Evolutionary conservation across 306 rosid genomes (phyloP), one percentile per base, ranked within the genome.

Genomic region (Cucumis hystrix): DNA sequence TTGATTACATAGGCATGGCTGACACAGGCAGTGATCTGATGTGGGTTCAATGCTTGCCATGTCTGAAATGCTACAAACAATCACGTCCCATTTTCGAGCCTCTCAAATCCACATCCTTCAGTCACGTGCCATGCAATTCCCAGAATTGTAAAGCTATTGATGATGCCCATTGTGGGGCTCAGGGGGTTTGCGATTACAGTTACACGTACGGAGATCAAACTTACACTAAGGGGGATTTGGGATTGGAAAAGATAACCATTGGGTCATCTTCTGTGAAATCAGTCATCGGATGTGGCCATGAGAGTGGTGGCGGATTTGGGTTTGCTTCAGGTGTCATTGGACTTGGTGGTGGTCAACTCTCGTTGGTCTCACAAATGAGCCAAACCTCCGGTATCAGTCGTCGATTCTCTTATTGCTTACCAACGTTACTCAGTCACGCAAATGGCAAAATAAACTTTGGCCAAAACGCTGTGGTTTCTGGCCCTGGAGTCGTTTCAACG

Each of bases 1-100:
- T 83, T 2, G 63, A 81, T 40, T 6, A 83, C 10, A 64, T 87
- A 17, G 92, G 83, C 9, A 79, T 88, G 6, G 90, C 81, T 0
- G 97, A 91, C 74, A 88, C 89, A 0, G 96, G 97, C 15, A 89
- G 97, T n/a, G 96, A 88, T 20, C 87, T 89, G 0, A 87, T 66
- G 0, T 89, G 93, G 96, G 81, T 85, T 2, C 97, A 92, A 18
- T 92, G 92, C 74, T 41, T 80, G 74, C 95, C 93, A 16, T 90
- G 92, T 68, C 37, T 11, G 6, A 12, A 70, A 5, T 91, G 92
- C 68, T 87, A 78, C 86, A 75, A 86, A 14, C 94, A 92, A 78
- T 75, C 17, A 16, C 81, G 57, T 0, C 86, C 87, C 3, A 52
- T 90, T 15, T 92, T 83, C 41, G 64, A 90, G 21, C 91, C 93